A percentile compares a stretch with the other conserved stretches of the same genome.
phyloP scores from a whole-genome alignment of 495 filamentous ascomycete genomes.

The Xylaria intraflava region DNA sequence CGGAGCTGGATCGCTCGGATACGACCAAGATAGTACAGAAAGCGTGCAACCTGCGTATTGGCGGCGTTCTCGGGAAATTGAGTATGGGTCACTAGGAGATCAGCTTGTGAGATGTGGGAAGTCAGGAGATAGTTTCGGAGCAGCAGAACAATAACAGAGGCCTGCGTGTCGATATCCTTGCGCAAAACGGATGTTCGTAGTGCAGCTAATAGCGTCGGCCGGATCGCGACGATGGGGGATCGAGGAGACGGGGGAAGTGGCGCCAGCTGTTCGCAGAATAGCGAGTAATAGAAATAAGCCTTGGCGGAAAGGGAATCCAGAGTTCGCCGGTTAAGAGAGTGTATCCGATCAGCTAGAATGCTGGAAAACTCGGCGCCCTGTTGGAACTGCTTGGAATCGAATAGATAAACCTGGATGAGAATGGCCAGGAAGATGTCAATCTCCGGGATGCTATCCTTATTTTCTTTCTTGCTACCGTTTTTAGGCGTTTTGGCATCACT shows the following conservation, averaged over 20 bases:
- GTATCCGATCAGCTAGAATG: constrained; percentile 73
- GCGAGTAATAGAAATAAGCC: constrained; percentile 94
- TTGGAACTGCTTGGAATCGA: constrained; percentile 73
- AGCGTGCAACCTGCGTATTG: constrained; percentile 95
- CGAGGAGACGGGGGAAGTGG: constrained; percentile 81
- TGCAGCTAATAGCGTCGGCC: constrained; percentile 77
- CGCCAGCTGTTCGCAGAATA: constrained; percentile 84
- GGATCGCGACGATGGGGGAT: constrained; percentile 76
- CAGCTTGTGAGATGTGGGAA: constrained; percentile 94
- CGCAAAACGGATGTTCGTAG: constrained; percentile 88
- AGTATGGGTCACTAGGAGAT: constrained; percentile 89
- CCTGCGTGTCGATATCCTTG: constrained; percentile 94
- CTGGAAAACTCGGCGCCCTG: constrained; percentile 76
- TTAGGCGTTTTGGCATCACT: constrained; percentile 47
- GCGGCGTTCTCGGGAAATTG: constrained; percentile 87
- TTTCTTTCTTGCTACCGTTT: constrained; percentile 49
- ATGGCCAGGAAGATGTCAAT: constrained; percentile 88
- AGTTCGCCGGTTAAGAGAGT: constrained; percentile 84
- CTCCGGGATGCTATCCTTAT: constrained; percentile 78
- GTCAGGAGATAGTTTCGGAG: constrained; percentile 95
- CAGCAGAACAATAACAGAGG: constrained; percentile 86
- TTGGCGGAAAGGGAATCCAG: constrained; percentile 89
- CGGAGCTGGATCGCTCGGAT: constrained; percentile 93
- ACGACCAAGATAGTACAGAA: constrained; percentile 91
- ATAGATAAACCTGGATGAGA: constrained; percentile 80